Base-by-base conservation (phyloP, 2,329 filamentous ascomycete genomes). In the Chalaropsis ovoidea region DNA sequence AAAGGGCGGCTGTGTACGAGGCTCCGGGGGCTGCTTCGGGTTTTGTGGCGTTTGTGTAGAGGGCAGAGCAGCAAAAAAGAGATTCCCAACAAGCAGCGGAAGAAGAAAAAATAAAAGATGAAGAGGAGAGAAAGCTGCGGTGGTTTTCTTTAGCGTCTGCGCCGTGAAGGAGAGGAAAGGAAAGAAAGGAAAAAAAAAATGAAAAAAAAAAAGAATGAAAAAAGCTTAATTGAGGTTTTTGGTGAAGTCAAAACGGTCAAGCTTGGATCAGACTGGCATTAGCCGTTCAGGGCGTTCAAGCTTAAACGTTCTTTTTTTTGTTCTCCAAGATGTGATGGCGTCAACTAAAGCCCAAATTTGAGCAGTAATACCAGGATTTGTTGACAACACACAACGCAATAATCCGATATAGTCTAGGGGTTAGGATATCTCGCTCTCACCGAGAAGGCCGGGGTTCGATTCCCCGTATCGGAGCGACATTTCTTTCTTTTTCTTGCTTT, bases 371-470 rank as follows among this genome's bases (percentile, higher is more conserved):
- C 7, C 42, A 11, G 42, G 42, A 1, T 2, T 43, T 15, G 3
- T 43, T 43, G 42, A 2, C 42, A 13, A n/a, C 11, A 15, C 3
- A 43, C 3, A 13, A 43, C 3, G 7, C 13, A 3, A 43, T 2
- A n/a, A 58, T 68, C 67, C 65, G 65, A 65, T 67, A 65, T 68
- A 58, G 67, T 67, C 62, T 68, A 67, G 61, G 62, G 67, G 67
- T 60, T 68, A 68, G 65, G 62, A 68, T 68, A 65, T 67, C 65
- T 67, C 65, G 67, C 65, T 68, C 63, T 68, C 67, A 66, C 69
- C 68, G 69, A 66, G 67, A 63, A 67, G 68, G 67, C 67, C 69
- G 63, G 69, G 69, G 69, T 70, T 70, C 68, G 66, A 69, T 69
- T 69, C 68, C 68, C 68, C 63, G 69, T 68, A 68, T 66, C 67